A percentile compares a stretch with the other conserved stretches of the same genome.
Conservation (phyloP, 176 grass and related monocot species). For the Aechmea fasciata region DNA sequence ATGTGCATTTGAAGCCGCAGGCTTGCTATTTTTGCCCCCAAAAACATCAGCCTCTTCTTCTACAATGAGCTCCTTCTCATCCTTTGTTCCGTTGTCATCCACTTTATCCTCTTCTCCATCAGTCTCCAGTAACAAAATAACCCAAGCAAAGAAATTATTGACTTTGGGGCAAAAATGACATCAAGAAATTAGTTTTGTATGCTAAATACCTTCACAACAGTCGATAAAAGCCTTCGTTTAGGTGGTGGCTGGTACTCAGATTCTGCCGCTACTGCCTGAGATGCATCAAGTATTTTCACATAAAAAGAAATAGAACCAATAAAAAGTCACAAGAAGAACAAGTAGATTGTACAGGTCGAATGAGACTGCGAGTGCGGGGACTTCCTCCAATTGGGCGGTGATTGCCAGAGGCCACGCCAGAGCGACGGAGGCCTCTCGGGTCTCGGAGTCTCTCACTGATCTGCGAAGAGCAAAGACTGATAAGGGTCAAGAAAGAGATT, state of each 20-base stretch:
- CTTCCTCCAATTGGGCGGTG: slow-evolving; percentile 24
- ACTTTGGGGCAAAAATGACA: not conserved
- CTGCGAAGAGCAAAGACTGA: slow-evolving; percentile 24
- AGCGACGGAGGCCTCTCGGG: slow-evolving; percentile 71
- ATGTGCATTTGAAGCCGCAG: slow-evolving; percentile 14
- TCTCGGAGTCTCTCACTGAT: slow-evolving; percentile 88
- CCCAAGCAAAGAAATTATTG: not conserved
- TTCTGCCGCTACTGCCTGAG: slow-evolving; percentile 38
- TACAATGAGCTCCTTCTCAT: slow-evolving; percentile 17
- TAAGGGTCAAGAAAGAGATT: slow-evolving; percentile 20
- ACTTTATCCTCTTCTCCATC: slow-evolving; percentile 40
- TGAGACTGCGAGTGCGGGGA: slow-evolving; percentile 41
- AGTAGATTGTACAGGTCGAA: slow-evolving; percentile 37
- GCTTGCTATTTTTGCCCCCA: slow-evolving; percentile 33
- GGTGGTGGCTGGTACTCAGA: slow-evolving; percentile 42
- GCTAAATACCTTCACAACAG: slow-evolving; percentile 65
- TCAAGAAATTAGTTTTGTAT: not conserved
- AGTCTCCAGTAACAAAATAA: slow-evolving; percentile 30
- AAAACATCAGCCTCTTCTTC: slow-evolving; percentile 4
- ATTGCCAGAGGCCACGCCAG: slow-evolving; percentile 3
- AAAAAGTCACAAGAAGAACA: not conserved
- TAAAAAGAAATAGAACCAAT: not conserved
- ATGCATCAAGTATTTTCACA: not conserved
- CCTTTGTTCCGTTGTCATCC: slow-evolving; percentile 23
- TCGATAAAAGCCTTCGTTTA: slow-evolving; percentile 67